Percentiles rank a stretch among this genome's conserved stretches.
Evolutionary conservation across 345 rosid species (phyloP).

Genomic region (Eucalyptus leucophloia): DNA sequence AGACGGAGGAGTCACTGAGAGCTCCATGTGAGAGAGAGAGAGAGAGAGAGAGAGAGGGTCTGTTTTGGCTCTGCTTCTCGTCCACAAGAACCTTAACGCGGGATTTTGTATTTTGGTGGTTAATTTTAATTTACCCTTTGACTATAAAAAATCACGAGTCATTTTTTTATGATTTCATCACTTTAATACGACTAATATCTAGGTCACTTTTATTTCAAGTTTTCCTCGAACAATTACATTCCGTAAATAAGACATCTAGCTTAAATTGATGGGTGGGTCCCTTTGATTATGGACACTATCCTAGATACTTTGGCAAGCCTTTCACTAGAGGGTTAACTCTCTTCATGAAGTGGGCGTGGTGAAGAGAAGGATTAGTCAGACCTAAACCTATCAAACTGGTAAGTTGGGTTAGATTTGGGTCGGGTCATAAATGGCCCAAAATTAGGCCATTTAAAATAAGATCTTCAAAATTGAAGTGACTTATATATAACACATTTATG

Average conservation of each 20-base stretch:
- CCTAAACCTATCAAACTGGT: accelerated
- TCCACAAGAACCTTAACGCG: neutral
- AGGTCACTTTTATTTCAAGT: neutral
- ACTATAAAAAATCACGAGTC: too few species aligned
- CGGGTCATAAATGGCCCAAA: accelerated
- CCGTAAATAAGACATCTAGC: too few species aligned
- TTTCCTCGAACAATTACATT: too few species aligned
- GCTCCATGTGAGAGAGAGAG: constrained; percentile 18
- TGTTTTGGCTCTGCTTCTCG: neutral
- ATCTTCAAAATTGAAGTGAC: accelerated
- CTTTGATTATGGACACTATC: accelerated
- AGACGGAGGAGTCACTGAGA: constrained; percentile 12
- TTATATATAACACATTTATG: too few species aligned
- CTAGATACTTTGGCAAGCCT: too few species aligned
- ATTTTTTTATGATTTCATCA: neutral
- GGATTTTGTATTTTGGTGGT: neutral
- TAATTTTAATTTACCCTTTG: neutral
- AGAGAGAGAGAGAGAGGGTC: neutral
- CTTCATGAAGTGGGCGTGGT: too few species aligned
- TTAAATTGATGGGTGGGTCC: too few species aligned
- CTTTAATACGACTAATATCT: neutral
- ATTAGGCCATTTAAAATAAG: too few species aligned
- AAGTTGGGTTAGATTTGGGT: accelerated
- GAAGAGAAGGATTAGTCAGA: accelerated
- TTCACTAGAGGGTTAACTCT: too few species aligned